A percentile compares a stretch with the other conserved stretches of the same genome.
Evolutionary conservation across 176 grass and related monocot species (phyloP).

Genomic region (Poa pratensis): DNA sequence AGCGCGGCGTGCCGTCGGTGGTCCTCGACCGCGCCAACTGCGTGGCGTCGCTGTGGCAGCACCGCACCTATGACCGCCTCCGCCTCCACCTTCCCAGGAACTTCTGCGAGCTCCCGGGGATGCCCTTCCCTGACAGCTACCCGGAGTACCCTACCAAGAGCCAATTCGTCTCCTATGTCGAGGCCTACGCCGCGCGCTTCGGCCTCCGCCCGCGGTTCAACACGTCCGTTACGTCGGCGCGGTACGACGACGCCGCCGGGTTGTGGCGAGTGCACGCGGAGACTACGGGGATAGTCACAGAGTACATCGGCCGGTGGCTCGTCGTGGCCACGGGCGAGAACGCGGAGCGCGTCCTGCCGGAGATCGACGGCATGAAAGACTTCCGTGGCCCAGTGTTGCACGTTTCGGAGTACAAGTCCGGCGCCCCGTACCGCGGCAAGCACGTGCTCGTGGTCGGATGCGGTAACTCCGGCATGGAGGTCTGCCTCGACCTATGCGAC

Average conservation of each 20-base stretch:
- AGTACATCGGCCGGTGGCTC: constrained; percentile 37
- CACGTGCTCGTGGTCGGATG: constrained; percentile 48
- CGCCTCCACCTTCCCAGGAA: neutral
- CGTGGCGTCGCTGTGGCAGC: constrained; percentile 42
- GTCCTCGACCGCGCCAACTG: constrained; percentile 38
- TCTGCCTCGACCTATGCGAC: constrained; percentile 67
- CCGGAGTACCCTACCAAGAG: constrained; percentile 38
- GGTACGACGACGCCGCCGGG: constrained; percentile 2
- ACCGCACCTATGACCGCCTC: too few species aligned
- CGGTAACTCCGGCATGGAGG: constrained; percentile 79
- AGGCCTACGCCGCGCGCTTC: constrained; percentile 25
- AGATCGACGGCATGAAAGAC: neutral
- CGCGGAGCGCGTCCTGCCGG: constrained; percentile 22
- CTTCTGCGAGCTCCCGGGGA: constrained; percentile 40
- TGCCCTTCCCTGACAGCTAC: constrained; percentile 25
- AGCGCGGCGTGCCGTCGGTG: constrained; percentile 12
- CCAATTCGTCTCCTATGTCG: constrained; percentile 38
- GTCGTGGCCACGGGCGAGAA: constrained; percentile 48
- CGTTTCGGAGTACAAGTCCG: constrained; percentile 35
- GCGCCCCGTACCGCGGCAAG: constrained; percentile 23
- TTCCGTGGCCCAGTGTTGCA: constrained; percentile 18
- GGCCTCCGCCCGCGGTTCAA: neutral
- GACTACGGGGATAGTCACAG: too few species aligned
- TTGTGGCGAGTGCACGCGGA: too few species aligned
- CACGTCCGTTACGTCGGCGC: constrained; percentile 18